A percentile compares a stretch with the other conserved stretches of the same genome.
Evolutionary conservation across 345 rosid genomes (phyloP).

Genomic region (Hibiscus tridactylites): DNA sequence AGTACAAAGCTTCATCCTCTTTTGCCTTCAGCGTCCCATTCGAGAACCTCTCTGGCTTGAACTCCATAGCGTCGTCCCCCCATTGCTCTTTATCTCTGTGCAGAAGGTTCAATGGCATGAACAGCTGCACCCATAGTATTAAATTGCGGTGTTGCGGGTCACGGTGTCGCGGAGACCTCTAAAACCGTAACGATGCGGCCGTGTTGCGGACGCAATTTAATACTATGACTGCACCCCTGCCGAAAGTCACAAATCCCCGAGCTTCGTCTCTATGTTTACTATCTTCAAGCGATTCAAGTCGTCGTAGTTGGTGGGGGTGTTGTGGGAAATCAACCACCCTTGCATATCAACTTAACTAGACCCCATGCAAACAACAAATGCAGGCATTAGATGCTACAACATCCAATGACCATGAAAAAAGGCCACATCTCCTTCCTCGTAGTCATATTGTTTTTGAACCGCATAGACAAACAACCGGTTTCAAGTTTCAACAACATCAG

Average conservation of each 20-base stretch:
- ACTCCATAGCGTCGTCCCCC: constrained; percentile 36
- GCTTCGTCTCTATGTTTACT: constrained; percentile 25
- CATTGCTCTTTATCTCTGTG: constrained; percentile 28
- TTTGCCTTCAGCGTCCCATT: constrained; percentile 31
- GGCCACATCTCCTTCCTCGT: too few species aligned
- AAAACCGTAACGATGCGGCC: too few species aligned
- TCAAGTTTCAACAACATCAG: too few species aligned
- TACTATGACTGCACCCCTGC: constrained; percentile 13
- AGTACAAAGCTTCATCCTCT: constrained; percentile 19
- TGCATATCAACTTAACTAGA: constrained; percentile 21
- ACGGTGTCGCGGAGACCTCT: too few species aligned
- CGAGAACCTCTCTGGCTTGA: constrained; percentile 38
- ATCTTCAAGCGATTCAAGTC: constrained; percentile 27
- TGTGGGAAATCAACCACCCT: constrained; percentile 18
- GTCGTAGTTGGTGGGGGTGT: constrained; percentile 17
- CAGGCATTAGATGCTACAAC: constrained; percentile 17
- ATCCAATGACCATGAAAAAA: not conserved
- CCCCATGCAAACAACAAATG: constrained; percentile 11
- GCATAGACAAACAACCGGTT: too few species aligned
- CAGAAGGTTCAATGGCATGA: constrained; percentile 26
- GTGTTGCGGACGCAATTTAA: too few species aligned
- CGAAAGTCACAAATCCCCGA: constrained; percentile 31
- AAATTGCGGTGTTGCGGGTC: too few species aligned
- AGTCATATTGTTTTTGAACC: too few species aligned
- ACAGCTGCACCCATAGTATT: constrained; percentile 13